These are phyloP conservation scores for Urtica urens DNA, from an alignment of 306 rosid genomes.

Conservation along the genomic window DNA sequence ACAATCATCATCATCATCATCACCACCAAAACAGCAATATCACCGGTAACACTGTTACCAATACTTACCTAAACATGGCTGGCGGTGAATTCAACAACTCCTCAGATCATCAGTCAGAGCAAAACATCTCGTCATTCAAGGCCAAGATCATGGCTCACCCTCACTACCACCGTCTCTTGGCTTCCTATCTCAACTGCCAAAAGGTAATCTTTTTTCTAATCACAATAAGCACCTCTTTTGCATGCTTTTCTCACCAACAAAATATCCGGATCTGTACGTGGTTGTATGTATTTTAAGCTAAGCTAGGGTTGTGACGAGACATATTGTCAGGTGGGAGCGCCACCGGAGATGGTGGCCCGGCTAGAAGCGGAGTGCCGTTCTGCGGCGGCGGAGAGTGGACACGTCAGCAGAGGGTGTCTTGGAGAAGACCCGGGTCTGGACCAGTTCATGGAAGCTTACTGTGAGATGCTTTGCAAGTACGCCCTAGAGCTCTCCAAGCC, in stretches of 20 bases:
- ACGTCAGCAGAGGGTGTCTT: conserved; percentile 25
- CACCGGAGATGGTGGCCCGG: conserved; percentile 66
- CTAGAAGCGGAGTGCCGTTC: conserved; percentile 67
- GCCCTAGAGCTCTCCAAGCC: conserved; percentile 94
- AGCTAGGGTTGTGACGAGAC: background rate
- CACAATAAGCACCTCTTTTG: background rate
- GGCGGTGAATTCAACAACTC: background rate
- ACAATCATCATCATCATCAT: conserved; percentile 26
- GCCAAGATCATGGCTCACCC: conserved; percentile 97
- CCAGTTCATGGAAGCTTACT: conserved; percentile 99
- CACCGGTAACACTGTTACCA: conserved; percentile 13
- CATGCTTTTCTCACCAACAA: conserved; percentile 2
- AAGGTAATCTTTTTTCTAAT: conserved; percentile 37
- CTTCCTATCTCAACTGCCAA: conserved; percentile 83
- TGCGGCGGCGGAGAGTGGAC: conserved; percentile 36
- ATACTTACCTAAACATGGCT: conserved; percentile 50
- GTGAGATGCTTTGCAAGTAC: conserved; percentile 93
- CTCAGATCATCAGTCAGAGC: conserved; percentile 7
- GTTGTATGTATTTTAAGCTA: background rate
- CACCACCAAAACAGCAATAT: conserved; percentile 21
- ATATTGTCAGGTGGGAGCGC: conserved; percentile 80
- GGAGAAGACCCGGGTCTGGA: conserved; percentile 96
- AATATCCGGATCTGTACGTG: conserved; percentile 26
- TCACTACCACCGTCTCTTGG: conserved; percentile 84
- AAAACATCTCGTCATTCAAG: conserved; percentile 37